A percentile compares a stretch with the other conserved stretches of the same genome.
phyloP scores from a whole-genome alignment of 371 early-diverging fungal species.

The Actinomortierella ambigua region DNA sequence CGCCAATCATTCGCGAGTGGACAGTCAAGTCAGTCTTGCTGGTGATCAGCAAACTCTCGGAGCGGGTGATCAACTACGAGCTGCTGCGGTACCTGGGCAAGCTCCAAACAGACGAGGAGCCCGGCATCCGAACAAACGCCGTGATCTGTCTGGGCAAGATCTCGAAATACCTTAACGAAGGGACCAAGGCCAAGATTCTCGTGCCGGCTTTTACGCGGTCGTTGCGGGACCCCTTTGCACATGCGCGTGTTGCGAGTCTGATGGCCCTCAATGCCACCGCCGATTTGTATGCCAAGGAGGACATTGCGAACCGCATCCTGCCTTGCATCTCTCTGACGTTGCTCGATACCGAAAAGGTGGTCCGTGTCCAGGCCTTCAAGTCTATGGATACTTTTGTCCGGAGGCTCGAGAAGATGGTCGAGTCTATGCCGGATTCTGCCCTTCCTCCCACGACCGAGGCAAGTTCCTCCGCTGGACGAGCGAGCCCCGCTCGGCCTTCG shows the following conservation, averaged over 20 bases:
- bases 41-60: slow-evolving; percentile 64
- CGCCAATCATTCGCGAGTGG: slow-evolving; percentile 89
- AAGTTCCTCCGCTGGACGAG: slow-evolving; percentile 2
- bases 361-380: slow-evolving; percentile 84
- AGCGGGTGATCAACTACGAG: slow-evolving; percentile 84
- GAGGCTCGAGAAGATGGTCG: slow-evolving; percentile 68
- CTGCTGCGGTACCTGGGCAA: slow-evolving; percentile 84
- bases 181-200: slow-evolving; percentile 77
- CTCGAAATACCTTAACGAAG: slow-evolving; percentile 70
- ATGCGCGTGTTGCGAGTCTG: slow-evolving; percentile 88
- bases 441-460: slow-evolving; percentile 3
- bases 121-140: slow-evolving; percentile 95
- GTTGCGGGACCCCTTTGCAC: slow-evolving; percentile 91
- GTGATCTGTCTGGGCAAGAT: slow-evolving; percentile 93
- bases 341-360: slow-evolving; percentile 86
- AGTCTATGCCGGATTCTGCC: slow-evolving; percentile 56
- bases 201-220: slow-evolving; percentile 83
- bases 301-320: slow-evolving; percentile 73
- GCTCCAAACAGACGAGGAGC: slow-evolving; percentile 88
- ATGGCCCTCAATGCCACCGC: slow-evolving; percentile 82
- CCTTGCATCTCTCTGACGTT: slow-evolving; percentile 77
- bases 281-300: slow-evolving; percentile 73
- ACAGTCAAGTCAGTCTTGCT: slow-evolving; percentile 86
- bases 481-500: slow-evolving; percentile 25
- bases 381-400: slow-evolving; percentile 68